Base-by-base conservation (phyloP, 257 asterid genomes). In the Ilex aquifolium region DNA sequence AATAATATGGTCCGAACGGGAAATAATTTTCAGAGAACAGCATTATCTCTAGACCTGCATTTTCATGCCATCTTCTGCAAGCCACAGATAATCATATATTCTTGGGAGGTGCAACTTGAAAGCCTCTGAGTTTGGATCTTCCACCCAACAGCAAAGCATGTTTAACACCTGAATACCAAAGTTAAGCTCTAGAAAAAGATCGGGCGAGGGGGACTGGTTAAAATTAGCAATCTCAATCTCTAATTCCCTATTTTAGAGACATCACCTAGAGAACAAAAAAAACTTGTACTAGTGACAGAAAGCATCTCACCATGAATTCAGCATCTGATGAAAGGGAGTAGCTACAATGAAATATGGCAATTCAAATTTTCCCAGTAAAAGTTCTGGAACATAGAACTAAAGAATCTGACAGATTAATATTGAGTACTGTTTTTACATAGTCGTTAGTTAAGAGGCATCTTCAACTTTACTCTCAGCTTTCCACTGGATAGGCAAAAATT, bases 41-140 rank as follows among this genome's bases (percentile, higher is more conserved):
- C 5, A 31, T 69, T 61, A 5, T 49, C 49, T 55, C 32, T 40
- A 60, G 59, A 89, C 98, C 98, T 92, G 95, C 97, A 88, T 92
- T 70, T 92, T 92, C 98, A 92, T 85, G 82, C 98, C 98, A 79
- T 92, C 98, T 78, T 92, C 98, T 53, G 98, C 98, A 78, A 92
- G 58, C 98, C 98, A 92, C 49, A 92, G 65, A 77, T 83, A 92
- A 78, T 92, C 98, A 49, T 80, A 27, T 61, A 92, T 62, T 76
- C 98, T 85, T 32, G 98, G 97, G 62, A 92, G 90, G 74, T 92
- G 98, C 71, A 92, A 76, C 86, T 92, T 92, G 86, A 92, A 92
- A 72, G 98, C 95, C 75, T 92, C 97, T 51, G 98, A 92, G 65
- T 77, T 85, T 74, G 81, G 95, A 79, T 92, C 97, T 80, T 92